Evolutionary conservation across 2,329 filamentous ascomycete genomes (phyloP).

Genomic region (Talaromyces funiculosus): DNA sequence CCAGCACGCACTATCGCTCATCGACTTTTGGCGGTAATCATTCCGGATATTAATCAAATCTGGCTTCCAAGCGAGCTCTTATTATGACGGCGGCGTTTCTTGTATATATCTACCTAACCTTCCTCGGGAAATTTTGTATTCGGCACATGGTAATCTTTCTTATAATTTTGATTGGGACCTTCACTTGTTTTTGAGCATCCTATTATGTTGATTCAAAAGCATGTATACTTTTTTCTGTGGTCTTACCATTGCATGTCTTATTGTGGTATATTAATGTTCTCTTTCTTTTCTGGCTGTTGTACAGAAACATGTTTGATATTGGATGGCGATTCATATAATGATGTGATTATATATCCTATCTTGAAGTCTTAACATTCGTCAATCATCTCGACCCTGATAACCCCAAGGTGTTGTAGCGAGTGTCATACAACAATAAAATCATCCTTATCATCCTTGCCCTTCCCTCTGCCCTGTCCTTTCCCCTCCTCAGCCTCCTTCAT

Average conservation of each 20-base stretch:
- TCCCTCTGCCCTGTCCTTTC: neutral
- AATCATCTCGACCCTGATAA: neutral
- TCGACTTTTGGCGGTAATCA: slow-evolving; percentile 35
- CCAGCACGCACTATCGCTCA: slow-evolving; percentile 38
- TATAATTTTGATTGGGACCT: neutral
- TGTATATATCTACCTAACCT: neutral
- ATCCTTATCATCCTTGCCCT: slow-evolving; percentile 16
- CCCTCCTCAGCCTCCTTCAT: neutral
- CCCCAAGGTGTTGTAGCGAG: no score
- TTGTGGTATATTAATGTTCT: neutral
- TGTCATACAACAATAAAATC: slow-evolving; percentile 14
- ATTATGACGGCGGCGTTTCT: neutral
- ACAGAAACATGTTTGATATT: neutral
- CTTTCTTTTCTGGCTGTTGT: neutral
- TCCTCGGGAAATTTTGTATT: neutral
- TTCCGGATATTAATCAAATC: slow-evolving; percentile 7
- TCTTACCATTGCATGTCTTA: neutral
- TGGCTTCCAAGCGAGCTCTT: neutral
- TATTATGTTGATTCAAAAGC: neutral
- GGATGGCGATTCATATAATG: neutral
- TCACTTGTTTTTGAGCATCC: neutral
- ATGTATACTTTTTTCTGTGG: neutral
- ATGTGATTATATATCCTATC: neutral
- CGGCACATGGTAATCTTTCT: neutral
- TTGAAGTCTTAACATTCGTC: neutral